Base-by-base conservation (phyloP, 306 rosid genomes). In the Quercus engelmannii region DNA sequence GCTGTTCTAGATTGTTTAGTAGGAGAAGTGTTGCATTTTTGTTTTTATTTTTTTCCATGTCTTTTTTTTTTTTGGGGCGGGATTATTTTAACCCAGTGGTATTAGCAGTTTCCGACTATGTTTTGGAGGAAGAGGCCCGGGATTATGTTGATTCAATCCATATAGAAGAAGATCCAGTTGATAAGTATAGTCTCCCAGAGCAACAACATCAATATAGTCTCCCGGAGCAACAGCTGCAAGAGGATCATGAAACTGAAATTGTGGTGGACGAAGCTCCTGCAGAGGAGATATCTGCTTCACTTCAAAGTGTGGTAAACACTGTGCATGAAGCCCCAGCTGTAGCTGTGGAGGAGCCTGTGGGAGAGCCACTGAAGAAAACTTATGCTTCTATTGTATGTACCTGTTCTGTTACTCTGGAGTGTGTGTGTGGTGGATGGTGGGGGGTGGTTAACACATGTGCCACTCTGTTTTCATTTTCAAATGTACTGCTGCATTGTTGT, bases 331-430 rank as follows among this genome's bases (percentile, higher is more conserved):
- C 87, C 41, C 87, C 88, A 31, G 85, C 76, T 46, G 74, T 81
- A 75, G 76, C 63, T 55, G 78, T 82, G 56, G 99, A 93, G 76
- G 99, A 96, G 77, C 89, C 86, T 3, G 80, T 78, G 26, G 97
- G 89, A 80, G 99, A 93, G 82, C 89, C 92, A 80, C 84, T 87
- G 21, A 93, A 87, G 90, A 93, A 86, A 83, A 91, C 97, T 76
- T 96, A 87, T 64, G 98, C 99, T 80, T 93, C 99, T 55, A 93
- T 96, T 74, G 99, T 96, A 93, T 58, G 97, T 76, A 52, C 76
- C 55, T 56, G 58, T 68, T 72, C 56, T 49, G 8, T 5, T 78
- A 19, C n/a, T 38, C 10, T 70, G 11, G 11, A 30, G 31, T 75
- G 38, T 73, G 51, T 26, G 74, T 52, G 65, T 55, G 4, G 65